Evolutionary conservation across 257 asterid genomes (phyloP).

Genomic region (Ballota nigra): DNA sequence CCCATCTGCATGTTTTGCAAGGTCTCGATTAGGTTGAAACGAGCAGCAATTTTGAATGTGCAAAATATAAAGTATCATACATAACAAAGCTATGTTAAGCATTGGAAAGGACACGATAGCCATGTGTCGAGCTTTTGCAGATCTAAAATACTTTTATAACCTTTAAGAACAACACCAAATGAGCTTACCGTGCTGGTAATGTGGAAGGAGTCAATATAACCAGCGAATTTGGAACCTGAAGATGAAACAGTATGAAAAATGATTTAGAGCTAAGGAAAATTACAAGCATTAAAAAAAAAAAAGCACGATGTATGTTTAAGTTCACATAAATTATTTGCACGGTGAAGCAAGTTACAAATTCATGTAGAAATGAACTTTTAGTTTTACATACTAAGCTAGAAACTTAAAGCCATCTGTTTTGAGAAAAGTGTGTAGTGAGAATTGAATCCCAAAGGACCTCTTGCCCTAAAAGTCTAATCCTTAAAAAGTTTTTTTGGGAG

Average conservation of each 20-base stretch:
- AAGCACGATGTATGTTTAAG: background rate
- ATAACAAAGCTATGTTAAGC: background rate
- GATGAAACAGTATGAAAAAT: background rate
- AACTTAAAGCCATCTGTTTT: background rate
- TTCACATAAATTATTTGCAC: too few relatives aligned
- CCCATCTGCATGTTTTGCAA: slow-evolving; percentile 76
- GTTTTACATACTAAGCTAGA: background rate
- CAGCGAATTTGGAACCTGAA: slow-evolving; percentile 93
- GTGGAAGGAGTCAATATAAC: slow-evolving; percentile 83
- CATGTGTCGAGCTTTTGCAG: background rate
- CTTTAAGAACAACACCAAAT: background rate
- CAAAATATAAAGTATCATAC: background rate
- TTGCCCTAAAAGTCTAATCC: background rate
- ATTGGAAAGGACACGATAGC: background rate
- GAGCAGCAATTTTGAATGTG: background rate
- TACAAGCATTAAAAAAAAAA: background rate
- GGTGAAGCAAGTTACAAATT: background rate
- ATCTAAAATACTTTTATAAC: background rate
- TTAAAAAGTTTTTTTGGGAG: too few relatives aligned
- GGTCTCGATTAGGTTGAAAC: slow-evolving; percentile 15
- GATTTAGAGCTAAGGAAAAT: slow-evolving; percentile 11
- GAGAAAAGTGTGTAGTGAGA: background rate
- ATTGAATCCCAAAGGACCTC: background rate
- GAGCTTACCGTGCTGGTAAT: slow-evolving; percentile 85
- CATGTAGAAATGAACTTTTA: background rate